Evolutionary conservation across 164 flowering plant species (phyloP).

Genomic region (Cinnamomum chago): DNA sequence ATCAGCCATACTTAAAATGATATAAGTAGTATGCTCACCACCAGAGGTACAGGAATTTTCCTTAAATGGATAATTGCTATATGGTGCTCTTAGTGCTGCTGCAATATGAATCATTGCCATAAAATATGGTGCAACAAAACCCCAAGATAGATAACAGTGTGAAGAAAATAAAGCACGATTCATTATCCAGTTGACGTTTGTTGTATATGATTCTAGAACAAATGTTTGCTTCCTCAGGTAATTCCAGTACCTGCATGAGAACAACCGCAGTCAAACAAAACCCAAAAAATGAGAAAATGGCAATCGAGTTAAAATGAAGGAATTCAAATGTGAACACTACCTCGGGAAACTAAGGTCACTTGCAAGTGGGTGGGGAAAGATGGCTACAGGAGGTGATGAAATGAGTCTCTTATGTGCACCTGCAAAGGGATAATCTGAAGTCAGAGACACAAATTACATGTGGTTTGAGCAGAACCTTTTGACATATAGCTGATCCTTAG

Average conservation of each 20-base stretch:
- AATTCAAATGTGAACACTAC: conserved; percentile 22
- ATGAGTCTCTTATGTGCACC: conserved; percentile 89
- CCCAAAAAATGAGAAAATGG: background rate
- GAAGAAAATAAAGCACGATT: conserved; percentile 78
- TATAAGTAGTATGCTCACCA: conserved; percentile 56
- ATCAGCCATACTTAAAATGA: conserved; percentile 22
- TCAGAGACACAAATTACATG: background rate
- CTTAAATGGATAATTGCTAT: conserved; percentile 33
- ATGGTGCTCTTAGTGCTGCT: conserved; percentile 50
- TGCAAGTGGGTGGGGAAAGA: conserved; percentile 95
- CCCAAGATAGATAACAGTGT: conserved; percentile 96
- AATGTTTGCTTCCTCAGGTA: conserved; percentile 97
- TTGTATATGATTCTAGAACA: conserved; percentile 81
- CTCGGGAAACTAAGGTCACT: conserved; percentile 87
- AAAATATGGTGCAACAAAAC: conserved; percentile 79
- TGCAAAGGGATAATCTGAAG: conserved; percentile 19
- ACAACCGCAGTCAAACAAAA: conserved; percentile 3
- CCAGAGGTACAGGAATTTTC: conserved; percentile 32
- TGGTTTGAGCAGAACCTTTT: background rate
- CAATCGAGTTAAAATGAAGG: conserved; percentile 3
- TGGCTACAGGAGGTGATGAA: conserved; percentile 91
- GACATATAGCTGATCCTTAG: background rate
- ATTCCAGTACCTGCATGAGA: conserved; percentile 83
- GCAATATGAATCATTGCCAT: conserved; percentile 70
- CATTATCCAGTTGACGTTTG: conserved; percentile 80